Conservation (phyloP, 1,284 basidiomycete genomes). For the Calocybe gambosa region DNA sequence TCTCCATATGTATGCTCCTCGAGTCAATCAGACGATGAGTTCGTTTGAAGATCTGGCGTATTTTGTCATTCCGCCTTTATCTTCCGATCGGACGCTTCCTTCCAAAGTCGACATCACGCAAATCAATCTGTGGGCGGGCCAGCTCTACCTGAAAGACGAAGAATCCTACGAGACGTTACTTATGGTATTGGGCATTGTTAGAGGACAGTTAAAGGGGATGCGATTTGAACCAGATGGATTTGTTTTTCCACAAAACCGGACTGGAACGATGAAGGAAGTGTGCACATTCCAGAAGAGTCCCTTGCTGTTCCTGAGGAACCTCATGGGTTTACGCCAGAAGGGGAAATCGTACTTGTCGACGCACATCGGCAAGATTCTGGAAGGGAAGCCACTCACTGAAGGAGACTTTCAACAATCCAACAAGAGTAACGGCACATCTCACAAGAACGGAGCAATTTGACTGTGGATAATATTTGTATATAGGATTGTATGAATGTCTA, state of each 20-base stretch:
- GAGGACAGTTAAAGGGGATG: neutral
- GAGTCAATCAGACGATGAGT: constrained; percentile 28
- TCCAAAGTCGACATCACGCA: constrained; percentile 23
- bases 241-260: constrained; percentile 7
- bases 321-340: constrained; percentile 35
- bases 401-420: constrained; percentile 26
- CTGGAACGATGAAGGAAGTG: constrained; percentile 9
- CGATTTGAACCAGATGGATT: constrained; percentile 23
- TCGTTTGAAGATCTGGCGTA: constrained; percentile 36
- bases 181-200: neutral
- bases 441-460: no score
- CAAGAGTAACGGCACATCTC: no score
- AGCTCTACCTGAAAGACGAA: constrained; percentile 31
- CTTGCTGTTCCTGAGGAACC: constrained; percentile 25
- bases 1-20: constrained; percentile 40
- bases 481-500: no score
- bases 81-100: constrained; percentile 16
- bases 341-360: constrained; percentile 32
- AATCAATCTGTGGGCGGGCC: constrained; percentile 39
- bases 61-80: constrained; percentile 26
- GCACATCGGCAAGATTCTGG: constrained; percentile 38
- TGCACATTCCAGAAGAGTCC: constrained; percentile 28
- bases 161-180: neutral
- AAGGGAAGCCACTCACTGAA: constrained; percentile 22
- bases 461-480: no score